Conservation (phyloP, 805 yeast genomes). For the Yamadazyma kitorensis region DNA sequence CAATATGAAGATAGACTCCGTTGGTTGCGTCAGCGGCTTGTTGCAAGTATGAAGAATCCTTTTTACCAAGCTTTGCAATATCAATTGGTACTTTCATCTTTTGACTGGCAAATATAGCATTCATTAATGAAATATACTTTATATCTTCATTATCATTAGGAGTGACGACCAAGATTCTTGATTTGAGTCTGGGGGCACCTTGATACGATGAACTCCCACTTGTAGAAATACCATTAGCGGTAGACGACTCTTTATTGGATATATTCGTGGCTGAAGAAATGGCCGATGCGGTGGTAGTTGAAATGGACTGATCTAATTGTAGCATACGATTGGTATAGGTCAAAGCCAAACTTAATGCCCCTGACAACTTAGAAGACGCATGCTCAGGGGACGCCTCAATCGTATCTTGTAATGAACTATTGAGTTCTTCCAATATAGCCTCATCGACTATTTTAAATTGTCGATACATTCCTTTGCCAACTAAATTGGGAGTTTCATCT, state of each 20-base stretch:
- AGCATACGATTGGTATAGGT: constrained; percentile 72
- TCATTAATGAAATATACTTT: constrained; percentile 91
- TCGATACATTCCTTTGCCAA: constrained; percentile 71
- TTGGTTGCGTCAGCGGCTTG: constrained; percentile 95
- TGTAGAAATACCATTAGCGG: constrained; percentile 9
- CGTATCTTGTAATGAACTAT: constrained; percentile 27
- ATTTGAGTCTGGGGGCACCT: constrained; percentile 26
- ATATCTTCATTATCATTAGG: constrained; percentile 72
- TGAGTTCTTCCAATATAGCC: constrained; percentile 58
- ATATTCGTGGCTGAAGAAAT: constrained; percentile 36
- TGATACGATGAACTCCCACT: constrained; percentile 15
- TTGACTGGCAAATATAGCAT: constrained; percentile 93
- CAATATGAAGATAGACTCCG: constrained; percentile 77
- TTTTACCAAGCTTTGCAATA: constrained; percentile 71
- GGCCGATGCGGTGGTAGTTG: constrained; percentile 44
- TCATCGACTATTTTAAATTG: constrained; percentile 82
- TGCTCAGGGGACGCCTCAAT: constrained; percentile 38
- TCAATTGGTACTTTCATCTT: constrained; percentile 88
- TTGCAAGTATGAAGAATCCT: constrained; percentile 77
- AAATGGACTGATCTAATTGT: constrained; percentile 45
- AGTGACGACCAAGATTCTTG: constrained; percentile 54
- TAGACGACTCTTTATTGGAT: constrained; percentile 13
- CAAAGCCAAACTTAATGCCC: constrained; percentile 80
- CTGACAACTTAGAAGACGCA: constrained; percentile 46
- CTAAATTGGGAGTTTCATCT: constrained; percentile 20